Conservation (phyloP, 1,139 yeast species). For the Lodderomyces theae region DNA sequence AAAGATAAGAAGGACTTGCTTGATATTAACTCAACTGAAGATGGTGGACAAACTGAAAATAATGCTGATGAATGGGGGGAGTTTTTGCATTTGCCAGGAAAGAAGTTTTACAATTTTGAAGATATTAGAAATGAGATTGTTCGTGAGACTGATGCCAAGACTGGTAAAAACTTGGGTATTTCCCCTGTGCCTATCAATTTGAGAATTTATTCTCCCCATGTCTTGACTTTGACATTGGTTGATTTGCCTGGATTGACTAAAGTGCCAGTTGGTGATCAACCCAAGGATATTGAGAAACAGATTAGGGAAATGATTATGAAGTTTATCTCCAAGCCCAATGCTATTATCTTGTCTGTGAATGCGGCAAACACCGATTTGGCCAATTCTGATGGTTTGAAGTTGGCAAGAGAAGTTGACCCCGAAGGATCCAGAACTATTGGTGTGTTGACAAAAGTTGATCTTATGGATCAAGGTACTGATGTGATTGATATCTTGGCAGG, state of each 20-base stretch:
- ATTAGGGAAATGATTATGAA: slow-evolving; percentile 93
- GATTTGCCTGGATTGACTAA: slow-evolving; percentile 98
- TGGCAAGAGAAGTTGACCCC: slow-evolving; percentile 97
- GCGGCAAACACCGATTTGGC: slow-evolving; percentile 98
- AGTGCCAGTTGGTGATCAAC: slow-evolving; percentile 99
- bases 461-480: slow-evolving; percentile 99
- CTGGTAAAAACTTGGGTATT: slow-evolving; percentile 91
- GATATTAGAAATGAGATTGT: slow-evolving; percentile 91
- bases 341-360: slow-evolving; percentile 90
- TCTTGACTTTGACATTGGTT: slow-evolving; percentile 88
- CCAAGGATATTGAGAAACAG: slow-evolving; percentile 93
- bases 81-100: slow-evolving; percentile 87
- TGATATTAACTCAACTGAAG: slow-evolving; percentile 35
- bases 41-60: slow-evolving; percentile 60
- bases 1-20: slow-evolving; percentile 26
- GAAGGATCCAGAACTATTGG: slow-evolving; percentile 97
- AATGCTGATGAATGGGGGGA: slow-evolving; percentile 98
- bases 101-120: slow-evolving; percentile 84
- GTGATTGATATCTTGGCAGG: slow-evolving; percentile 96
- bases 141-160: slow-evolving; percentile 88
- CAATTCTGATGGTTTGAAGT: slow-evolving; percentile 91
- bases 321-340: slow-evolving; percentile 93
- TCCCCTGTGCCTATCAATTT: slow-evolving; percentile 90
- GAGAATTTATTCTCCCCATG: slow-evolving; percentile 94
- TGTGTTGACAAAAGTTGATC: slow-evolving; percentile 92